These are phyloP conservation scores for Hericium rajendrae DNA, from an alignment of 768 basidiomycete genomes.

Conservation along the genomic window DNA sequence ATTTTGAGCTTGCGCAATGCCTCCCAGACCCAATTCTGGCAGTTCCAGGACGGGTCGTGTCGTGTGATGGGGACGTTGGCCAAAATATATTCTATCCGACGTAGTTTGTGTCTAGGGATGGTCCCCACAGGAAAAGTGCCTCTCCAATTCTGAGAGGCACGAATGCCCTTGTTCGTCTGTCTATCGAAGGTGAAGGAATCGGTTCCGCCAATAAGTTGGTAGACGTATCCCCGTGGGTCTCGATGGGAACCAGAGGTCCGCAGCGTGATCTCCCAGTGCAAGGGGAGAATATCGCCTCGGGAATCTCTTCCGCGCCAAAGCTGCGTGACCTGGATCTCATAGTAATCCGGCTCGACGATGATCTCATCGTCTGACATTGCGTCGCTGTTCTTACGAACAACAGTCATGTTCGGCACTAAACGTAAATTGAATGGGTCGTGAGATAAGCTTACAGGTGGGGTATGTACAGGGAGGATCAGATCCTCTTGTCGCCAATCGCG, in stretches of 20 bases:
- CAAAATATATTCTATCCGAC: slow-evolving; percentile 10
- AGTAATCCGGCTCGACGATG: neutral
- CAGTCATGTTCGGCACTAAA: too few relatives aligned
- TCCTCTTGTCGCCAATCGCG: too few relatives aligned
- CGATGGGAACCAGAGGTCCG: slow-evolving; percentile 9
- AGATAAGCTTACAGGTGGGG: too few relatives aligned
- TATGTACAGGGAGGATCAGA: too few relatives aligned
- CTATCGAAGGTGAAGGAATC: slow-evolving; percentile 14
- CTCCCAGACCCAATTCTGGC: slow-evolving; percentile 15
- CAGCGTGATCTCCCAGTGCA: slow-evolving; percentile 17
- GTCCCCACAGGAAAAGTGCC: slow-evolving; percentile 10
- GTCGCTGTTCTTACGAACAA: neutral
- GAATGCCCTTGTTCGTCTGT: neutral
- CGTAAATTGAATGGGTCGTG: too few relatives aligned
- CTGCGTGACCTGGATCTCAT: slow-evolving; percentile 10
- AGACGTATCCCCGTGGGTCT: slow-evolving; percentile 6
- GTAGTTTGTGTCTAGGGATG: slow-evolving; percentile 8
- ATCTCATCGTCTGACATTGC: slow-evolving; percentile 5
- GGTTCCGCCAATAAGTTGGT: slow-evolving; percentile 11
- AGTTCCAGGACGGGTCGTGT: slow-evolving; percentile 12
- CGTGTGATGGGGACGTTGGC: slow-evolving; percentile 10
- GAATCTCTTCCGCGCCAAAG: slow-evolving; percentile 13
- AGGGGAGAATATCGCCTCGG: slow-evolving; percentile 6
- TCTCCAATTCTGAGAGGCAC: slow-evolving; percentile 10
- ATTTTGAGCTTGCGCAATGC: slow-evolving; percentile 9